Evolutionary conservation across 352 stramenopile genomes (phyloP).

Genomic region (Phytophthora brassicae): DNA sequence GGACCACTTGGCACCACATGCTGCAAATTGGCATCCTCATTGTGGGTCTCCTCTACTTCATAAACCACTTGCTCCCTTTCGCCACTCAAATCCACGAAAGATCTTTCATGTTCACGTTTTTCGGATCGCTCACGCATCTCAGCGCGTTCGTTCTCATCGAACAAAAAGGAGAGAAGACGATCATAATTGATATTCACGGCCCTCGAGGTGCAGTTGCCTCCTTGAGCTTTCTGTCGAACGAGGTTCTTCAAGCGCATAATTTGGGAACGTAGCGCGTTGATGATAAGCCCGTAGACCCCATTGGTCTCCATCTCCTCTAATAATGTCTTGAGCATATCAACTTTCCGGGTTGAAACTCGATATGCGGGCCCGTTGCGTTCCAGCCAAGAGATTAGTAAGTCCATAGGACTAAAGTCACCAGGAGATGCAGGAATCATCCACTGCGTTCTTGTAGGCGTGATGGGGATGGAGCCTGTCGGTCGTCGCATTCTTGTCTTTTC

Average conservation of each 20-base stretch:
- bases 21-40: not conserved
- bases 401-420: slow-evolving; percentile 11
- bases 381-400: slow-evolving; percentile 15
- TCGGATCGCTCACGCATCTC: slow-evolving; percentile 10
- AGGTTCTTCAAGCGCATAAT: slow-evolving; percentile 14
- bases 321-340: slow-evolving; percentile 10
- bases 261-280: slow-evolving; percentile 16
- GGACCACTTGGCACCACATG: not conserved
- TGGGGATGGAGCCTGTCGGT: not conserved
- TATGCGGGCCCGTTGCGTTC: slow-evolving; percentile 16
- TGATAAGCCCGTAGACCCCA: slow-evolving; percentile 16
- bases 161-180: slow-evolving; percentile 12
- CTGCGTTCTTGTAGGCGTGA: not conserved
- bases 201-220: not conserved
- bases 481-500: not conserved
- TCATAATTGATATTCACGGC: slow-evolving; percentile 21
- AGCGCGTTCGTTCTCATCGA: slow-evolving; percentile 15
- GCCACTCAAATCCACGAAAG: not conserved
- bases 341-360: slow-evolving; percentile 10
- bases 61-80: not conserved
- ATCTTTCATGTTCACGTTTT: not conserved
- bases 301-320: slow-evolving; percentile 17
- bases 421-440: slow-evolving; percentile 11
- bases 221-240: slow-evolving; percentile 14
- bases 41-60: not conserved